These are phyloP conservation scores for Cardiospermum halicacabum DNA, from an alignment of 345 rosid genomes.

Conservation along the genomic window DNA sequence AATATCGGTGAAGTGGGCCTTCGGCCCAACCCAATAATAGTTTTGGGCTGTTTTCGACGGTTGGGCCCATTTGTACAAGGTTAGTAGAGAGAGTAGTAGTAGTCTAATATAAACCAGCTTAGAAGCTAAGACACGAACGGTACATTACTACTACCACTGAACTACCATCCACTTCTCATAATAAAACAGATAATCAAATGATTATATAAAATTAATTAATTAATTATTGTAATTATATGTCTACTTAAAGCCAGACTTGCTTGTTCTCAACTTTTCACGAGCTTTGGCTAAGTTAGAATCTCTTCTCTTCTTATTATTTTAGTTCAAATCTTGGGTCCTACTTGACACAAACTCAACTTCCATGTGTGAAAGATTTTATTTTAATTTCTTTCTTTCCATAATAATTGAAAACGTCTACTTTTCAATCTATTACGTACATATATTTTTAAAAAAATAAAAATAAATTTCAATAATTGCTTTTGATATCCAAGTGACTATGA, in stretches of 20 bases:
- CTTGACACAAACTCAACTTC: background rate
- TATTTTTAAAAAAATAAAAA: background rate
- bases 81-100: background rate
- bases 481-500: no score
- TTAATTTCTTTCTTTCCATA: background rate
- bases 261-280: background rate
- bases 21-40: background rate
- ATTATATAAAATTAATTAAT: background rate
- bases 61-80: background rate
- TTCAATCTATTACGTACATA: background rate
- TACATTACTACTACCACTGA: background rate
- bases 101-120: background rate
- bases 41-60: background rate
- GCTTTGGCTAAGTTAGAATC: background rate
- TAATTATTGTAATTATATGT: background rate
- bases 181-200: background rate
- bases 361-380: background rate
- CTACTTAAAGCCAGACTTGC: background rate
- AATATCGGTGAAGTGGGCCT: background rate
- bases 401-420: background rate
- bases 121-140: conserved; percentile 2
- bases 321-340: background rate
- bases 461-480: background rate
- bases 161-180: background rate
- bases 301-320: background rate